phyloP scores from a whole-genome alignment of 768 basidiomycete species.

The Sporobolomyces roseus region DNA sequence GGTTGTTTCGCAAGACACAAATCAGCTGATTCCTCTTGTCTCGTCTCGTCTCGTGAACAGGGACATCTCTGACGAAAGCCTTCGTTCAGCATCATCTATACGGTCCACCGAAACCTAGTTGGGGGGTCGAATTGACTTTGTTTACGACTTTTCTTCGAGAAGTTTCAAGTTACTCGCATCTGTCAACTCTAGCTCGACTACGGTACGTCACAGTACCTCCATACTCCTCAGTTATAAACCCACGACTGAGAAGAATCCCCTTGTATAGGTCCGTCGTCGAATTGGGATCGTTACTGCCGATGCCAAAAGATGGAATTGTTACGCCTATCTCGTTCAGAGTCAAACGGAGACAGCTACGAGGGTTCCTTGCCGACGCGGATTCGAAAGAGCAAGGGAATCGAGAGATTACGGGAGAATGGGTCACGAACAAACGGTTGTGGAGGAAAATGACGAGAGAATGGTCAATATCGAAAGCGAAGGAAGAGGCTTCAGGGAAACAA shows the following conservation, averaged over 20 bases:
- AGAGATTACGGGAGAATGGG: slow-evolving; percentile 91
- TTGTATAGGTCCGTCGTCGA: slow-evolving; percentile 66
- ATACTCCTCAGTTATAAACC: too few species aligned
- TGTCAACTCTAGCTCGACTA: slow-evolving; percentile 68
- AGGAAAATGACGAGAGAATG: slow-evolving; percentile 61
- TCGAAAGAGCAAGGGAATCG: slow-evolving; percentile 67
- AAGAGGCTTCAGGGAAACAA: too few species aligned
- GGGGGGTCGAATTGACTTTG: slow-evolving; percentile 93
- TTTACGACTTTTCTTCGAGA: slow-evolving; percentile 69
- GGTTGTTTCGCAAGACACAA: too few species aligned
- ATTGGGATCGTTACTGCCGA: slow-evolving; percentile 75
- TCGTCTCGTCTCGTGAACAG: slow-evolving; percentile 42
- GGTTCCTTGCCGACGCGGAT: slow-evolving; percentile 74
- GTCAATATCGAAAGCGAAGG: slow-evolving; percentile 45
- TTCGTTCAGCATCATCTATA: slow-evolving; percentile 73
- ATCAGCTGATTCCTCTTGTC: background rate
- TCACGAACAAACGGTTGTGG: slow-evolving; percentile 91
- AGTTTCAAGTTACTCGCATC: slow-evolving; percentile 69
- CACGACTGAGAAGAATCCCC: too few species aligned
- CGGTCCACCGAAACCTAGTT: slow-evolving; percentile 82
- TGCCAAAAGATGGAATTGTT: slow-evolving; percentile 78
- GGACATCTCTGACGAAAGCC: slow-evolving; percentile 59
- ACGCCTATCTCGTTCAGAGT: slow-evolving; percentile 92
- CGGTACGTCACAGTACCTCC: slow-evolving; percentile 44
- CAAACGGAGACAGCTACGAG: slow-evolving; percentile 64